Evolutionary conservation across 2,329 filamentous ascomycete genomes (phyloP).

Genomic region (Blastomyces emzantsi): DNA sequence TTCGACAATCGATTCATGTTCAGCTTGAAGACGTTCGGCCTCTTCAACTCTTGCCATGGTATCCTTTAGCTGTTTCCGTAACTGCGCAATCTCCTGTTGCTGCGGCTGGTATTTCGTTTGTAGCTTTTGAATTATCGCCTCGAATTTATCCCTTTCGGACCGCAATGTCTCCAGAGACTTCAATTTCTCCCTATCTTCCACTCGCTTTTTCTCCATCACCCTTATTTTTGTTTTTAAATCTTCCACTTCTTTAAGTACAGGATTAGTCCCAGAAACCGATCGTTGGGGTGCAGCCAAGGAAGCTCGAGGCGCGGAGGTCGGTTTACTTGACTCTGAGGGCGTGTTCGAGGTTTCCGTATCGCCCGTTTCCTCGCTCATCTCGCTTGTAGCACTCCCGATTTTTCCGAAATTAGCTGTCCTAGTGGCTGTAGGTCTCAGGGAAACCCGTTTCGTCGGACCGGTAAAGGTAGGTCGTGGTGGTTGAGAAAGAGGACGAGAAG

Average conservation of each 20-base stretch:
- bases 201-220: conserved; percentile 75
- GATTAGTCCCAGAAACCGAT: conserved; percentile 40
- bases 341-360: conserved; percentile 9
- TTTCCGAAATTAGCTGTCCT: conserved; percentile 23
- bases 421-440: conserved; percentile 23
- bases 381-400: conserved; percentile 22
- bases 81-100: conserved; percentile 65
- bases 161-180: conserved; percentile 69
- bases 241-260: conserved; percentile 61
- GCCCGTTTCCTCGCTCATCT: conserved; percentile 20
- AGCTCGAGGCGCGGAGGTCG: conserved; percentile 21
- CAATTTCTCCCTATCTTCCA: conserved; percentile 77
- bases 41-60: conserved; percentile 59
- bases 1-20: conserved; percentile 78
- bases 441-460: conserved; percentile 26
- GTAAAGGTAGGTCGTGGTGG: conserved; percentile 20
- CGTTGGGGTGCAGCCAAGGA: conserved; percentile 29
- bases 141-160: conserved; percentile 47
- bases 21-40: conserved; percentile 65
- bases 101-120: conserved; percentile 82
- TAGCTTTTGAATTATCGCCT: conserved; percentile 79
- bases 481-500: conserved; percentile 27
- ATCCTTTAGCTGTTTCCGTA: conserved; percentile 71
- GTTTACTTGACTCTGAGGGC: conserved; percentile 18
- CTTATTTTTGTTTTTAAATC: conserved; percentile 81